A percentile compares a stretch with the other conserved stretches of the same genome.
phyloP scores from a whole-genome alignment of 208 protist genomes.

The Wallacemonas sp. region DNA sequence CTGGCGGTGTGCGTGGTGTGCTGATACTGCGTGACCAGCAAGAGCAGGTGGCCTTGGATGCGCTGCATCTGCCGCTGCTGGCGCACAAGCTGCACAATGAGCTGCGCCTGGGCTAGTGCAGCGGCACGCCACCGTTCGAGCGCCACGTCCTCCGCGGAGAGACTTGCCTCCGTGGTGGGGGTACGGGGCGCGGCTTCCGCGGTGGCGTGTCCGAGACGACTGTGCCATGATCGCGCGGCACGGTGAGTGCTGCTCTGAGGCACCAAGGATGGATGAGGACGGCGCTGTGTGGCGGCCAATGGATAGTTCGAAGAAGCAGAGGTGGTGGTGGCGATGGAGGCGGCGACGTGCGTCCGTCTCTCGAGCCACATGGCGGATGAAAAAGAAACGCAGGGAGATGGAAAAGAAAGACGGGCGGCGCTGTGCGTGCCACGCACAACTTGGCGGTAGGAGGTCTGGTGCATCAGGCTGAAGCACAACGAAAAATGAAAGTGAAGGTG shows the following conservation, averaged over 20 bases:
- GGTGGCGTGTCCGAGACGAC: too few species aligned
- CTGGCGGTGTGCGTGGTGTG: not conserved
- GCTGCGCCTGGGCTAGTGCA: slow-evolving; percentile 4
- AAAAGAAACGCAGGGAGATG: not conserved
- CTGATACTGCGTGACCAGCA: not conserved
- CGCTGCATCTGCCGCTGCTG: not conserved
- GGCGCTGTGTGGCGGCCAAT: too few species aligned
- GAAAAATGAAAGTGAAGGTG: too few species aligned
- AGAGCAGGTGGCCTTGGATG: not conserved
- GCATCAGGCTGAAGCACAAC: too few species aligned
- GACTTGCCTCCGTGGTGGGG: not conserved
- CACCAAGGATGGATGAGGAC: too few species aligned
- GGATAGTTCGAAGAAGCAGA: too few species aligned
- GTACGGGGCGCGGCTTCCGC: not conserved
- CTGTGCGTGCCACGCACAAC: slow-evolving; percentile 9
- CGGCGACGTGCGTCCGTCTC: not conserved
- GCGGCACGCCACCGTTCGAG: not conserved
- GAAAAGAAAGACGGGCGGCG: not conserved
- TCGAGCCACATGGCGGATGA: not conserved
- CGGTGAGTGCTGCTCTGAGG: too few species aligned
- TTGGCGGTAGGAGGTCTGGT: not conserved
- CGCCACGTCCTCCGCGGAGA: not conserved
- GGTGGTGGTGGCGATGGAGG: not conserved
- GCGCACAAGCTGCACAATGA: not conserved
- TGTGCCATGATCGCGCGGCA: too few species aligned